A percentile compares a stretch with the other conserved stretches of the same genome.
Evolutionary conservation across 352 stramenopile species (phyloP).

Genomic region (Hyaloperonospora brassicae): DNA sequence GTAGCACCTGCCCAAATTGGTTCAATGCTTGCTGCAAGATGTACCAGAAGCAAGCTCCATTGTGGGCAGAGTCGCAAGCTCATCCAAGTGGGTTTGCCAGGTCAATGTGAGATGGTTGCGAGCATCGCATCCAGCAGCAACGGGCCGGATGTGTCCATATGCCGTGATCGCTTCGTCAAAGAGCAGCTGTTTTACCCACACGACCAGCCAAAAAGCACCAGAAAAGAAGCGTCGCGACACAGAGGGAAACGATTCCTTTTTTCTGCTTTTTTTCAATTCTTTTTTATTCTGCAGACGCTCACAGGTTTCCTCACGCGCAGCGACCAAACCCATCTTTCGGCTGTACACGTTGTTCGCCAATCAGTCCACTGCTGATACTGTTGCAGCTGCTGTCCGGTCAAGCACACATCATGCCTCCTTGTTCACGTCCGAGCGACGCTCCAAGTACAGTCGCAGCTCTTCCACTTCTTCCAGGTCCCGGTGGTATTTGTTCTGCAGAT

Average conservation of each 20-base stretch:
- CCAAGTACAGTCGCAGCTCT: conserved; percentile 63
- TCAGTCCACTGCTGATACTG: not conserved
- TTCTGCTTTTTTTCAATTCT: conserved; percentile 16
- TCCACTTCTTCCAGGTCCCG: conserved; percentile 66
- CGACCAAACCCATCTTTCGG: conserved; percentile 6
- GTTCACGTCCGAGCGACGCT: conserved; percentile 46
- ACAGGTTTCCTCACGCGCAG: conserved; percentile 7
- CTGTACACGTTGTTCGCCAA: conserved; percentile 10
- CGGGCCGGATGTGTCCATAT: too few species aligned
- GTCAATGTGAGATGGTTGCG: too few species aligned
- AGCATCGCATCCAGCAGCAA: too few species aligned
- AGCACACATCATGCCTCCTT: conserved; percentile 35
- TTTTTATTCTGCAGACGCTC: conserved; percentile 11
- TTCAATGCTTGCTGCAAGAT: too few species aligned
- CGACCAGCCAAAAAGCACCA: conserved; percentile 6
- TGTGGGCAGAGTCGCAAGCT: too few species aligned
- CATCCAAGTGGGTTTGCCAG: too few species aligned
- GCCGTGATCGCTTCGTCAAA: too few species aligned
- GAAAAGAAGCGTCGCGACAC: conserved; percentile 6
- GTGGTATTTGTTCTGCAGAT: conserved; percentile 70
- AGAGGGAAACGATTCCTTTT: conserved; percentile 17
- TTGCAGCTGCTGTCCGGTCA: not conserved
- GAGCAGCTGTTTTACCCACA: not conserved
- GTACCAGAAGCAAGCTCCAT: too few species aligned
- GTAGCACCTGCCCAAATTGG: too few species aligned